Percentiles rank a stretch among this genome's conserved stretches.
Conservation (phyloP, 345 rosid genomes). For the Murraya paniculata region DNA sequence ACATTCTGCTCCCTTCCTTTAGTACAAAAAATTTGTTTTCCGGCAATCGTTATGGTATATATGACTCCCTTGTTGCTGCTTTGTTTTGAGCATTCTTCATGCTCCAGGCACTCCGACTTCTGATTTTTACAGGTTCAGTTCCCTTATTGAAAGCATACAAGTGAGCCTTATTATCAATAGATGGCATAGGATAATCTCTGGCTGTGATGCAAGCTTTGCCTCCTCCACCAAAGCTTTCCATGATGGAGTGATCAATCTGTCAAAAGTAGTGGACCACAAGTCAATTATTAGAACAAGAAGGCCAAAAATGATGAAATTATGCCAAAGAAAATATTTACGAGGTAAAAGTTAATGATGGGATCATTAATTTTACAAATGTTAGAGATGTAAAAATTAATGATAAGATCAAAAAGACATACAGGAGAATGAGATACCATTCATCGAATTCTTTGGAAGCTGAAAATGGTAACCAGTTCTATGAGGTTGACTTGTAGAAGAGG, state of each 20-base stretch:
- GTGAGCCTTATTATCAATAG: conserved; percentile 31
- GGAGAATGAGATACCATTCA: conserved; percentile 39
- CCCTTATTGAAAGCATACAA: conserved; percentile 38
- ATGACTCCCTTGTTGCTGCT: neutral
- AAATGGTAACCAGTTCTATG: conserved; percentile 72
- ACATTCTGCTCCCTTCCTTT: too few species aligned
- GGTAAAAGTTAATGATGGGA: neutral
- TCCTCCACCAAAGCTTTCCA: conserved; percentile 53
- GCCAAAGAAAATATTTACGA: neutral
- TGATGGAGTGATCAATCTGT: conserved; percentile 59
- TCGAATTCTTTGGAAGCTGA: conserved; percentile 77
- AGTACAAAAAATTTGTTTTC: too few species aligned
- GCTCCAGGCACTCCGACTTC: conserved; percentile 19
- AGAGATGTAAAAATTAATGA: neutral
- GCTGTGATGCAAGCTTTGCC: conserved; percentile 53
- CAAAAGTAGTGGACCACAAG: neutral
- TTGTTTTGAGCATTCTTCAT: neutral
- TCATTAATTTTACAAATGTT: neutral
- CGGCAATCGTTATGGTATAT: too few species aligned
- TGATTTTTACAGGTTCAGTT: conserved; percentile 21
- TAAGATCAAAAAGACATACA: neutral
- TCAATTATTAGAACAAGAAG: too few species aligned
- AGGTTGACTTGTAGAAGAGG: conserved; percentile 38
- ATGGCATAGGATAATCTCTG: conserved; percentile 54
- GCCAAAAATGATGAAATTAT: neutral